phyloP scores from a whole-genome alignment of 192 early-diverging fungal genomes.

The Endogone sp. region DNA sequence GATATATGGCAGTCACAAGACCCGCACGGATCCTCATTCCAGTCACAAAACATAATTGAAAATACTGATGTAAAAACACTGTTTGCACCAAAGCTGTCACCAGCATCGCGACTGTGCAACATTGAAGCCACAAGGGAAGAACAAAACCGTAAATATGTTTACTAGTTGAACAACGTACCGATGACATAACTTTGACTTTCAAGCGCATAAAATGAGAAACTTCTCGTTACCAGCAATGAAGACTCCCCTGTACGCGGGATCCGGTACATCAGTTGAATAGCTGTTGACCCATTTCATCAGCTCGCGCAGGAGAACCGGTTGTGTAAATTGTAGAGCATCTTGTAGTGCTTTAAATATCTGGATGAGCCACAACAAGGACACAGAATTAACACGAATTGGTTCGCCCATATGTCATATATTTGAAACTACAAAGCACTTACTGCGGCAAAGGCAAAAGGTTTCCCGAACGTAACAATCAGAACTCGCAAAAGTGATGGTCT shows the following conservation, averaged over 20 bases:
- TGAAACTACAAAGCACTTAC: too few species aligned
- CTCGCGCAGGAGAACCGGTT: conserved; percentile 72
- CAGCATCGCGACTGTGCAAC: conserved; percentile 60
- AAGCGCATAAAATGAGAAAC: too few species aligned
- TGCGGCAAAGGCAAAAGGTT: conserved; percentile 65
- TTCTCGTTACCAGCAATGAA: conserved; percentile 60
- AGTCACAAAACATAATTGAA: conserved; percentile 74
- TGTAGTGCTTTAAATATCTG: conserved; percentile 70
- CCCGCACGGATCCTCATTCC: conserved; percentile 75
- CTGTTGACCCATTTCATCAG: conserved; percentile 65
- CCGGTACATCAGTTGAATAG: conserved; percentile 47
- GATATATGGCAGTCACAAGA: conserved; percentile 78
- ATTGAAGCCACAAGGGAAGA: too few species aligned
- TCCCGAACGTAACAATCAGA: conserved; percentile 54
- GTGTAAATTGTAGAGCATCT: conserved; percentile 73
- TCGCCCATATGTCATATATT: not conserved
- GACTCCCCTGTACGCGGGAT: conserved; percentile 71
- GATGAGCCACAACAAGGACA: not conserved
- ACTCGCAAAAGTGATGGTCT: conserved; percentile 76
- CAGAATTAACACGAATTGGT: not conserved
- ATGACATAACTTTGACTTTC: too few species aligned
- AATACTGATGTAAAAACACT: conserved; percentile 82
- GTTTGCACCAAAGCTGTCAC: conserved; percentile 70
- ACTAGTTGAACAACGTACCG: too few species aligned
- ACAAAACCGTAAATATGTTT: too few species aligned